These are phyloP conservation scores for Candida berthetii DNA, from an alignment of 805 yeast genomes.

Conservation along the genomic window DNA sequence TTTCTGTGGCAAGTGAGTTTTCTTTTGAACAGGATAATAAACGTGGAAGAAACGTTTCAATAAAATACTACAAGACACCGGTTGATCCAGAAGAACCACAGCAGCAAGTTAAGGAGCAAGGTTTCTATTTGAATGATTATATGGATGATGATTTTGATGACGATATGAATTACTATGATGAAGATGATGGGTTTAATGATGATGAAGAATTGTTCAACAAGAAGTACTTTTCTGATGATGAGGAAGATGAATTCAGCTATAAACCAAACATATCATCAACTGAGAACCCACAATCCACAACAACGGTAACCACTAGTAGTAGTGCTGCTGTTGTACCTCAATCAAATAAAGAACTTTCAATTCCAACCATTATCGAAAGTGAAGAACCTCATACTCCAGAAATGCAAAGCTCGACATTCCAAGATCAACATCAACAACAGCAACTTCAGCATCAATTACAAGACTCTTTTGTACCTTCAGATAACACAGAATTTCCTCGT, in stretches of 20 bases:
- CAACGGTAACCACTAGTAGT: no score
- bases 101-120: conserved; percentile 20
- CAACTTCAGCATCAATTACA: not conserved
- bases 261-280: not conserved
- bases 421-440: not conserved
- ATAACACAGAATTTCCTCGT: not conserved
- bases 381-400: not conserved
- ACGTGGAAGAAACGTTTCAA: conserved; percentile 47
- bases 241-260: conserved; percentile 7
- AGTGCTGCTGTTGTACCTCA: no score
- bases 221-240: conserved; percentile 19
- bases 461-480: not conserved
- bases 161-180: conserved; percentile 31
- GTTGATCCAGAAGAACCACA: conserved; percentile 14
- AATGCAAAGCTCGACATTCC: not conserved
- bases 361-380: not conserved
- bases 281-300: not conserved
- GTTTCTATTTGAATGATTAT: conserved; percentile 31
- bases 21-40: conserved; percentile 42
- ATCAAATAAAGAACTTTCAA: no score
- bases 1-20: conserved; percentile 28
- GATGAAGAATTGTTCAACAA: conserved; percentile 25
- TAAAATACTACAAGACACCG: conserved; percentile 40
- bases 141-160: conserved; percentile 37
- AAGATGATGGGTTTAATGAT: conserved; percentile 25